These are phyloP conservation scores for Venustampulla echinocandica DNA, from an alignment of 495 filamentous ascomycete species.

Conservation along the genomic window DNA sequence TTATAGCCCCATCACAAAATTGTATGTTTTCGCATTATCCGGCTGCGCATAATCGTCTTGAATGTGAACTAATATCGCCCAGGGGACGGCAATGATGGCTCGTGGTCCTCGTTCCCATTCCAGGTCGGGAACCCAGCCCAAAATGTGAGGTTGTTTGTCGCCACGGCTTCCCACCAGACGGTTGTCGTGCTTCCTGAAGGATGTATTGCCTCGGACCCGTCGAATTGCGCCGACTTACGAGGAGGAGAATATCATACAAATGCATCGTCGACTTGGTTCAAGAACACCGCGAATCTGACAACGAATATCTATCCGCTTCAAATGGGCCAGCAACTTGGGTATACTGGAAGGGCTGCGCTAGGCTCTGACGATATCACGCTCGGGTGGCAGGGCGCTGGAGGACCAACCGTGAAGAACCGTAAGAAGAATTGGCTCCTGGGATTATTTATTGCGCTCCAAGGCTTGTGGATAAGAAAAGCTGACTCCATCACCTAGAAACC, in stretches of 20 bases:
- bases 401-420: slow-evolving; percentile 38
- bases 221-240: slow-evolving; percentile 6
- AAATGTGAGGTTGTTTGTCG: slow-evolving; percentile 2
- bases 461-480: no score
- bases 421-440: no score
- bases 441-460: no score
- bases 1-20: not conserved
- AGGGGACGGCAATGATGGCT: slow-evolving; percentile 2
- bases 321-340: slow-evolving; percentile 33
- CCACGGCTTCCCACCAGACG: slow-evolving; percentile 6
- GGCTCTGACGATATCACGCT: slow-evolving; percentile 46
- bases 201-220: slow-evolving; percentile 2
- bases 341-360: slow-evolving; percentile 32
- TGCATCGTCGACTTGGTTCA: slow-evolving; percentile 34
- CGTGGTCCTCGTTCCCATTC: slow-evolving; percentile 10
- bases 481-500: no score
- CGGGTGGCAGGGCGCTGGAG: slow-evolving; percentile 27
- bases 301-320: slow-evolving; percentile 21
- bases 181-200: slow-evolving; percentile 7
- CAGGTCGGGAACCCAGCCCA: slow-evolving; percentile 13
- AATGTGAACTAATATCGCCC: not conserved
- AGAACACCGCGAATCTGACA: slow-evolving; percentile 16
- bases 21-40: not conserved
- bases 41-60: not conserved
- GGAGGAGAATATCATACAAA: slow-evolving; percentile 2